These are phyloP conservation scores for Amesomyces nigricolor DNA, from an alignment of 2,329 filamentous ascomycete genomes.

Conservation along the genomic window DNA sequence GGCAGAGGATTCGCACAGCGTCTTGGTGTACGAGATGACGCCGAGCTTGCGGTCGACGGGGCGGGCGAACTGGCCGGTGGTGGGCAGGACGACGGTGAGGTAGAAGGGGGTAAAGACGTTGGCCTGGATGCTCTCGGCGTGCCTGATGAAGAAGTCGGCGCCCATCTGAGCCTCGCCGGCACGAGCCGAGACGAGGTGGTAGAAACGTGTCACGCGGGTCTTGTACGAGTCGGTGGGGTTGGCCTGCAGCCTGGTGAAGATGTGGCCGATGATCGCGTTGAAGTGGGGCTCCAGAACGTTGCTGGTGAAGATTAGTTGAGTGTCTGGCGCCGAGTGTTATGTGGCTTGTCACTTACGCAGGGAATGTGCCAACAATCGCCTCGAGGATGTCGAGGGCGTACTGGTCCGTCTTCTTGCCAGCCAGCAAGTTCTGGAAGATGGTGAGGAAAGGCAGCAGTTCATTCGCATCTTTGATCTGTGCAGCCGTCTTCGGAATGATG, in stretches of 20 bases:
- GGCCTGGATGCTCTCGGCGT: conserved; percentile 75
- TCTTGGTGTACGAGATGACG: conserved; percentile 89
- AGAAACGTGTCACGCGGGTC: conserved; percentile 85
- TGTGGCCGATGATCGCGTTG: conserved; percentile 68
- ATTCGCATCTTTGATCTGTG: conserved; percentile 68
- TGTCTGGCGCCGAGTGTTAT: neutral
- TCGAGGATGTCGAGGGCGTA: conserved; percentile 90
- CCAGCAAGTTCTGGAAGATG: conserved; percentile 88
- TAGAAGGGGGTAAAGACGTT: conserved; percentile 82
- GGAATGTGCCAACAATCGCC: conserved; percentile 65
- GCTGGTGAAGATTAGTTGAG: conserved; percentile 36
- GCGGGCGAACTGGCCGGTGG: conserved; percentile 80
- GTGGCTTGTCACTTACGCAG: conserved; percentile 49
- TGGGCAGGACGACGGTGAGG: conserved; percentile 76
- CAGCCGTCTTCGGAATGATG: conserved; percentile 71
- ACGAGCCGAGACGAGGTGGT: conserved; percentile 79
- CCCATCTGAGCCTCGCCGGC: conserved; percentile 73
- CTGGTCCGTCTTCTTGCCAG: conserved; percentile 74
- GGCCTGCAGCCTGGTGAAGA: conserved; percentile 72
- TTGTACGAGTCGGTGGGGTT: conserved; percentile 71
- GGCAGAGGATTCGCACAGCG: conserved; percentile 74
- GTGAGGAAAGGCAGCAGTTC: conserved; percentile 86
- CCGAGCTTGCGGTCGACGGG: conserved; percentile 90
- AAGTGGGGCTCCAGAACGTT: conserved; percentile 69
- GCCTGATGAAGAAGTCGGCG: conserved; percentile 82